phyloP scores from a whole-genome alignment of 1,284 basidiomycete species.

The Ustilago cynodontis region DNA sequence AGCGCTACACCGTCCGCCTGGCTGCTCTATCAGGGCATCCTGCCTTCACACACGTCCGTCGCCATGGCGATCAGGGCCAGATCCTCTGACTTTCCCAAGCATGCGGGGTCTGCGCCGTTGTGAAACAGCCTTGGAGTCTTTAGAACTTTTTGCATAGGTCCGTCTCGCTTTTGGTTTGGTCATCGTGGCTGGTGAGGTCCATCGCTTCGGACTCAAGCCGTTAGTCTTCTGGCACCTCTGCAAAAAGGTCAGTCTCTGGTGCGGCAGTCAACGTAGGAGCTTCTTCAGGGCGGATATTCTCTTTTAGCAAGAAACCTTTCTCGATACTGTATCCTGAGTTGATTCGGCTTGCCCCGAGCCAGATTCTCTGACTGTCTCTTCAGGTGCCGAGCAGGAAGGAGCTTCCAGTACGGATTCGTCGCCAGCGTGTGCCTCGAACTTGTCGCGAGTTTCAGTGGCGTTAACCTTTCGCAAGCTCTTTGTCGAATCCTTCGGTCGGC shows the following conservation, averaged over 20 bases:
- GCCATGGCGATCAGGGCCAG: slow-evolving; percentile 8
- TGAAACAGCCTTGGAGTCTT: no score
- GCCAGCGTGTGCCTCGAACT: neutral
- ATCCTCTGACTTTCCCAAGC: neutral
- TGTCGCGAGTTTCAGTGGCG: neutral
- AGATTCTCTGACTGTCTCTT: no score
- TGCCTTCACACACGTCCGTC: neutral
- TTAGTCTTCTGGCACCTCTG: neutral
- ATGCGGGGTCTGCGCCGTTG: no score
- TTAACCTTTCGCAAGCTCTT: neutral
- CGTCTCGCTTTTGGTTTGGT: no score
- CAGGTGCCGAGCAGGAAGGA: no score
- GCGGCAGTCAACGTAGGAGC: no score
- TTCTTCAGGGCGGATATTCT: no score
- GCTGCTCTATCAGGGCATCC: neutral
- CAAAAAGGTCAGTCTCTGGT: neutral
- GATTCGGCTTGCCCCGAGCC: no score
- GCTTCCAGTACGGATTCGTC: no score
- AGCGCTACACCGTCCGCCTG: neutral
- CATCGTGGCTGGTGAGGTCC: neutral
- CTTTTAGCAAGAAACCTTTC: no score
- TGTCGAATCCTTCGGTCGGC: neutral
- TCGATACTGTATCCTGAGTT: no score
- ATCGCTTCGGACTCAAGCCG: neutral
- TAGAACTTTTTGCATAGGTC: no score